Base-by-base conservation (phyloP, 2,329 filamentous ascomycete species). In the Didymella arachidicola region DNA sequence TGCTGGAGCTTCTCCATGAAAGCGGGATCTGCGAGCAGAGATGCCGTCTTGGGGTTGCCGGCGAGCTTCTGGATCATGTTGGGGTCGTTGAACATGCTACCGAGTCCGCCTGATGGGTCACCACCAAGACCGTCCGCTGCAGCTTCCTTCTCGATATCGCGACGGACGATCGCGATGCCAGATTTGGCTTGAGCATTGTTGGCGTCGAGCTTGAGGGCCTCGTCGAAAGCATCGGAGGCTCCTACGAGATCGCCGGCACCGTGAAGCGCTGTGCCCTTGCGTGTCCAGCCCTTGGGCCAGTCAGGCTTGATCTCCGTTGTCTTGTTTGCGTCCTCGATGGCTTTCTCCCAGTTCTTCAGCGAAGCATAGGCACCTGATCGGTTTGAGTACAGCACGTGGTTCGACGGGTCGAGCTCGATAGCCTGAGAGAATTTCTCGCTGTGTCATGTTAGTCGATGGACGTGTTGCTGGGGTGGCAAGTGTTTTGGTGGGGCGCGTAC, bases 301-400 rank as follows among this genome's bases (percentile, higher is more conserved):
- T 98, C 95, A 12, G 94, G 90, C 84, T 99, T 98, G 78, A 99
- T 83, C 79, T 96, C 87, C 54, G 90, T 96, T 3, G 92, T 95
- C 85, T 97, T 97, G 75, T 89, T 89, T 57, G 95, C 95, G 83
- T 99, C 95, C 63, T 90, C 84, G 26, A 98, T 82, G 19, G 95
- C 95, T 67, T 89, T 86, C 64, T 90, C 83, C 84, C 91, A 99
- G 59, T 98, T 87, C 78, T 89, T 92, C 79, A 97, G 90, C 52
- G 95, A 97, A 43, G 94, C 92, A 74, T 96, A 88, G 46, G 87
- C 85, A 59, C 86, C 95, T 29, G 95, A 98, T 69, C 95, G 89
- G 82, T 99, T 99, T 74, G 93, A 98, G 85, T 94, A 99, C 57
- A 99, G 90, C 68, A 99, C 94, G 79, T 99, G 95, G 79, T 99